Evolutionary conservation across 192 early-diverging fungal species (phyloP), one percentile per base, ranked within the genome.

Genomic region (Geranomyces michiganensis): DNA sequence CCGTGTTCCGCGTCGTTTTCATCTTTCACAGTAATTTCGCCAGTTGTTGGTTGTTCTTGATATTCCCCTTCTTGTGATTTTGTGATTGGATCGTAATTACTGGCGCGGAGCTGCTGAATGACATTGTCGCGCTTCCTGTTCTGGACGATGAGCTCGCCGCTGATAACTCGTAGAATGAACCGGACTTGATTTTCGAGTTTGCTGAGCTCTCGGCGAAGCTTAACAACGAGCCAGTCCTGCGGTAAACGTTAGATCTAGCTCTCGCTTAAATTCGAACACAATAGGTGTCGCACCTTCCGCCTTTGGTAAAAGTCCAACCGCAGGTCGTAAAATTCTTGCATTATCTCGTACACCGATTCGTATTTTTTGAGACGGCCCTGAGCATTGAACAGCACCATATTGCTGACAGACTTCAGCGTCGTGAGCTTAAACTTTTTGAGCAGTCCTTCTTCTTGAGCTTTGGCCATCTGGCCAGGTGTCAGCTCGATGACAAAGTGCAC

Each of bases 361-460:
- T 93, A 95, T 72, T 88, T 91, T 71, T 87, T 85, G 45, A 96
- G 78, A 7, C 87, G 87, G 19, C 90, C 92, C 19, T 89, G 75
- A 12, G 76, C 75, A 80, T 96, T 90, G 75, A 96, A 96, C 69
- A 91, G 90, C 3, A 95, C 92, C 90, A 96, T 92, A 75, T 96
- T 96, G 21, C 81, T 84, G 7, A 90, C 91, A 10, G 83, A 67
- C 62, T 94, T 84, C n/a, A 79, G 75, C 19, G 81, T 81, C 24
- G 75, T 72, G 14, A 94, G 72, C 78, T 90, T 91, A 70, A 96
- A 91, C 60, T 80, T 79, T 62, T 90, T 91, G 45, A 88, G 84
- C 21, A 95, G 69, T 0, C 92, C 94, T 33, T 92, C 85, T 15
- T 78, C 67, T 58, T 89, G 82, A 1, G 87, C 91, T 56, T 87